Evolutionary conservation across 768 basidiomycete species (phyloP), one percentile per base, ranked within the genome.

Genomic region (Boletus insuetus): DNA sequence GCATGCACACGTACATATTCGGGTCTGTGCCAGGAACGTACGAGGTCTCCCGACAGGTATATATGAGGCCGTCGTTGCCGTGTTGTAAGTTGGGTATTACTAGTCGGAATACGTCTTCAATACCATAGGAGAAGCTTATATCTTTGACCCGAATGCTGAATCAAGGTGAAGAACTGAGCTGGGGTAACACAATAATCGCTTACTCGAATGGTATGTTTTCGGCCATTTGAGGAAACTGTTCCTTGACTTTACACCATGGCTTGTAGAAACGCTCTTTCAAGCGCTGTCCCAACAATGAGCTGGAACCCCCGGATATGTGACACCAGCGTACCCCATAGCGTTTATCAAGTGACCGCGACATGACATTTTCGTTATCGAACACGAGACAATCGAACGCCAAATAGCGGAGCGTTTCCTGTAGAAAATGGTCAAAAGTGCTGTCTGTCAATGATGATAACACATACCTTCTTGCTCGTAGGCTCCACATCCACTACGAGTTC

Each of bases 381-480:
- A 96, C 92, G 19, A 98, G 79, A 65, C 93, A 94, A 68, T 99
- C 97, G 63, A 99, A 99, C 0, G 88, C 89, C 55, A 98, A 80
- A 52, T 89, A 86, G 5, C 94, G 83, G 46, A 91, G 64, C 0
- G 83, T 89, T 74, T 91, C 83, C 95, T 98, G 67, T 16, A 44
- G 17, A 20, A 39, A 40, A 24, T 14, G 9, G 17, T 14, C 32
- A 19, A 26, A 11, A 26, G 1, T 10, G 10, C 14, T 13, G 41
- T n/a, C 14, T 4, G 22, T 42, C 14, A 24, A 51, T 38, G n/a
- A 20, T 48, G 16, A 3, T 39, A 39, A 46, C 14, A 70, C 85
- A 59, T 60, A 91, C 94, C 66, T 77, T 74, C 43, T 82, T 83
- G 34, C 86, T 93, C 37, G 70, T 72, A 10, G 87, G 89, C 67